A percentile compares a stretch with the other conserved stretches of the same genome.
These are phyloP conservation scores for Annona squamosa DNA, from an alignment of 164 flowering plant species.

Conservation along the genomic window DNA sequence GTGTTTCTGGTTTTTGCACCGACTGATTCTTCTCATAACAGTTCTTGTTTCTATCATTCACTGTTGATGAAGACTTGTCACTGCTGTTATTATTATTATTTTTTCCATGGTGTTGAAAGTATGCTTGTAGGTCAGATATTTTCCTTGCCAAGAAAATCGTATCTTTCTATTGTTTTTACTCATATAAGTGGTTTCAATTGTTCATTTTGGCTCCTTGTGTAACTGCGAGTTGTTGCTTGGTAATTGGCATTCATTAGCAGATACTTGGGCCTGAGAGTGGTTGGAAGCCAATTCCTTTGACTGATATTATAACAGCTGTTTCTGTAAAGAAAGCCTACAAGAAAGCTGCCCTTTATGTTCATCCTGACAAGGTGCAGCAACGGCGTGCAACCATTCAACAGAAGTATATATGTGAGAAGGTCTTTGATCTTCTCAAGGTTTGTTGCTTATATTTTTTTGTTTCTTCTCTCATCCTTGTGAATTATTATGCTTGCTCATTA, in stretches of 20 bases:
- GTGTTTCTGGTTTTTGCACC: too few relatives aligned
- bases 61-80: too few relatives aligned
- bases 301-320: constrained; percentile 63
- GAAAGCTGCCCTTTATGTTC: constrained; percentile 83
- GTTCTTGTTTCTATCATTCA: too few relatives aligned
- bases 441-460: constrained; percentile 3
- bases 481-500: background rate
- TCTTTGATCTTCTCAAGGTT: constrained; percentile 94
- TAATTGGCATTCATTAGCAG: constrained; percentile 27
- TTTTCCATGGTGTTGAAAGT: background rate
- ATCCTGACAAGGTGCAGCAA: constrained; percentile 93
- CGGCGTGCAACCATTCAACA: constrained; percentile 84
- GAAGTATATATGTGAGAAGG: constrained; percentile 88
- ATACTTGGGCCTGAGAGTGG: constrained; percentile 90
- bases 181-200: background rate
- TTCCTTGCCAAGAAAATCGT: too few relatives aligned
- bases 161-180: background rate
- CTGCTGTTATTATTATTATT: background rate
- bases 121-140: too few relatives aligned
- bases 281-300: constrained; percentile 82
- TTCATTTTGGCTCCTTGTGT: background rate
- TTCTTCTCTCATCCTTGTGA: background rate
- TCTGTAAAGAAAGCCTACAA: constrained; percentile 88
- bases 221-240: background rate
- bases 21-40: too few relatives aligned